Evolutionary conservation across 805 yeast genomes (phyloP), one percentile per base, ranked within the genome.

Genomic region (Monosporozyma aerobia): DNA sequence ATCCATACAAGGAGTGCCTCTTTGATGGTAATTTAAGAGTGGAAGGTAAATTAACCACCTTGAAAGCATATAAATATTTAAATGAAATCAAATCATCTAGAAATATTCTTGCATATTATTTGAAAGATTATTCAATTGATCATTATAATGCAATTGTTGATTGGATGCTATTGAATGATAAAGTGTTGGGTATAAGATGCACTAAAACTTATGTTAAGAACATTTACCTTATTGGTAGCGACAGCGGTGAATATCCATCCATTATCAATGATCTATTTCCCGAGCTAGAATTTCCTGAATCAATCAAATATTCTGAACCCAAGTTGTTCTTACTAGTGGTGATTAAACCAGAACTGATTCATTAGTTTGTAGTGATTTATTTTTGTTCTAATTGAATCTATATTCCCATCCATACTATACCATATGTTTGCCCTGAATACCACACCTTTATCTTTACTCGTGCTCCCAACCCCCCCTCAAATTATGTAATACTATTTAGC

Each of bases 11-110:
- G 37, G 61, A 59, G 8, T 65, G 64, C 2, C 54, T 65, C 27
- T 66, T 59, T 5, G 72, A 71, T 51, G 75, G 71, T 33, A 66
- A 64, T 7, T 70, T 73, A 25, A 55, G 63, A 10, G 72, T 66
- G 8, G 68, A 67, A 33, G 69, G 69, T 13, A 56, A 62, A n/a
- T 67, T 56, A 44, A 64, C 57, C 51, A 62, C 29, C 53, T 55
- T 52, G 19, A 60, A 62, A 52, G 65, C 59, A 5, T 54, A 52
- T 44, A 56, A 51, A 49, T 54, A 63, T 61, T 30, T 63, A 48
- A 51, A 53, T 35, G 59, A 61, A 54, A 56, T 63, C 51, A 56
- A 57, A 43, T 32, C 54, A 6, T 53, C 55, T 10, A 55, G 68
- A 47, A 51, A 54, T 9, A 55, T 62, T 22, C 43, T 62, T n/a